Evolutionary conservation across 1,284 basidiomycete species (phyloP).

Genomic region (Singerocomus rubriflavus): DNA sequence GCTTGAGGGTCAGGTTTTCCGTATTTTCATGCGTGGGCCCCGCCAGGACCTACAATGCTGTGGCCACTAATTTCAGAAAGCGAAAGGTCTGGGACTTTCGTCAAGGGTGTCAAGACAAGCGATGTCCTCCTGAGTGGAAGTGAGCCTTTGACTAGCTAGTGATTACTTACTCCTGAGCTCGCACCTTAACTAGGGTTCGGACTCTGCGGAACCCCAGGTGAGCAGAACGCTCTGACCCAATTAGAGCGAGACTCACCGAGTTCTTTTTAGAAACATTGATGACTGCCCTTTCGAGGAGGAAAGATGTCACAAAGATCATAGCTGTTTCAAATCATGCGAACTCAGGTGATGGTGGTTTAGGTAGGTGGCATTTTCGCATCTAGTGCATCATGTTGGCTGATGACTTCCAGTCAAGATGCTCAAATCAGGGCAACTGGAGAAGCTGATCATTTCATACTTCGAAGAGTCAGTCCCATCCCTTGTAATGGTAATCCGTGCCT

Average conservation of each 20-base stretch:
- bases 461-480: slow-evolving; percentile 53
- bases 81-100: slow-evolving; percentile 77
- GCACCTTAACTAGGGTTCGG: slow-evolving; percentile 61
- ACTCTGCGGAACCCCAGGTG: slow-evolving; percentile 68
- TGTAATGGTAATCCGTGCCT: neutral
- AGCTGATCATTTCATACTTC: slow-evolving; percentile 86
- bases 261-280: slow-evolving; percentile 69
- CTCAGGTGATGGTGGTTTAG: slow-evolving; percentile 69
- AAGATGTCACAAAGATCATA: slow-evolving; percentile 68
- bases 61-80: slow-evolving; percentile 30
- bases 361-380: slow-evolving; percentile 38
- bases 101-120: slow-evolving; percentile 77
- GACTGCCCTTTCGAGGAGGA: slow-evolving; percentile 66
- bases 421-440: slow-evolving; percentile 71
- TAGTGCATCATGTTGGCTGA: neutral
- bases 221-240: slow-evolving; percentile 11
- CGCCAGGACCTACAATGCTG: slow-evolving; percentile 6
- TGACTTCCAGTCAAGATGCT: slow-evolving; percentile 63
- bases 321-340: slow-evolving; percentile 90
- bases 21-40: slow-evolving; percentile 4
- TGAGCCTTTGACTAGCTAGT: slow-evolving; percentile 34
- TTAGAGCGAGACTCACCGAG: neutral
- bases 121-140: slow-evolving; percentile 77
- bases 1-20: slow-evolving; percentile 5
- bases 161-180: neutral